Evolutionary conservation across 345 rosid species (phyloP).

Genomic region (Gossypium arboreum): DNA sequence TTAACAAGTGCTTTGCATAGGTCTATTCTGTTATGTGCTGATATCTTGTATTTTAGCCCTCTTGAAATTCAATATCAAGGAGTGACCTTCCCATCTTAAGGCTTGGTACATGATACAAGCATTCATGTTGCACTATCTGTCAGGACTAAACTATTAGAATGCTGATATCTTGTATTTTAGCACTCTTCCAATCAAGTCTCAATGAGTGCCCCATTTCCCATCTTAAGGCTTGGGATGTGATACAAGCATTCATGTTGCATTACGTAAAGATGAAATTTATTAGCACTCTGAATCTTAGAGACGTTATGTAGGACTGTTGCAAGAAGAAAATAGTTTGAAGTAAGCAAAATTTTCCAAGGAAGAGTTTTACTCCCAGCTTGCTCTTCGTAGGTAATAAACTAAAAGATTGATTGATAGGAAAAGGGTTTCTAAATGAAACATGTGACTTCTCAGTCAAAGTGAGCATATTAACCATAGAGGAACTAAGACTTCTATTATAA

Average conservation of each 20-base stretch:
- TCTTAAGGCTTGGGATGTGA: not conserved
- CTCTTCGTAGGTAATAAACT: not conserved
- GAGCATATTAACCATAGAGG: not conserved
- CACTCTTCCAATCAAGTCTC: not conserved
- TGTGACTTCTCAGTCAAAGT: not conserved
- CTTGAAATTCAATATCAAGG: not conserved
- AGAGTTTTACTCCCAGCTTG: not conserved
- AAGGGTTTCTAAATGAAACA: not conserved
- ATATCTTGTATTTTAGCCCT: not conserved
- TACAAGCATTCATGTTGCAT: not conserved
- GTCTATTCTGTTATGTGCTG: not conserved
- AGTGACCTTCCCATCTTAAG: not conserved
- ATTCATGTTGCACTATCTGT: not conserved
- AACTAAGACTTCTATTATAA: not conserved
- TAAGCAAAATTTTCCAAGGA: not conserved
- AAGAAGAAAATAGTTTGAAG: not conserved
- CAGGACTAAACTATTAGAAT: not conserved
- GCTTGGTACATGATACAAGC: not conserved
- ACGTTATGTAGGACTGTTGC: not conserved
- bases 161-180: not conserved
- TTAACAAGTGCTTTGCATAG: not conserved
- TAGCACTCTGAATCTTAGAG: not conserved
- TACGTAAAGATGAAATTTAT: not conserved
- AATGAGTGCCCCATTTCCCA: not conserved
- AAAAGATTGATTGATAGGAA: not conserved